Conservation (phyloP, 2,329 filamentous ascomycete genomes). For the Lasiodiplodia sp. region DNA sequence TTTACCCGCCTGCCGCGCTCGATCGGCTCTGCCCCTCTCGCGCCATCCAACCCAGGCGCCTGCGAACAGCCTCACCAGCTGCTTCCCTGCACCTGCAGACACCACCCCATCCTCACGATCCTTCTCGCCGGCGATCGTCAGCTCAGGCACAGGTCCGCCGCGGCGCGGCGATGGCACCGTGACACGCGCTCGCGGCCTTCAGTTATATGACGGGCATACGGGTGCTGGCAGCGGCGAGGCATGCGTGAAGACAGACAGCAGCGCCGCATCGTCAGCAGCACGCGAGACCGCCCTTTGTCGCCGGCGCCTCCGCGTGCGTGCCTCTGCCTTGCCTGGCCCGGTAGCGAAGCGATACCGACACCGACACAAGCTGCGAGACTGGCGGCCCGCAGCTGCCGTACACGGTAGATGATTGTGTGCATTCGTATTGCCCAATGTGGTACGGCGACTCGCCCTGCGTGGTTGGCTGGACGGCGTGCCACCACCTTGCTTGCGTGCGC, state of each 20-base stretch:
- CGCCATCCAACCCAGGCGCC: conserved; percentile 12
- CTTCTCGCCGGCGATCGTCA: conserved; percentile 14
- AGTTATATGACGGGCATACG: conserved; percentile 14
- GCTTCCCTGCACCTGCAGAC: conserved; percentile 15
- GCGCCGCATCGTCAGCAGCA: conserved; percentile 19
- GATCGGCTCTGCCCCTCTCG: conserved; percentile 23
- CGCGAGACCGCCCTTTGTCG: conserved; percentile 11
- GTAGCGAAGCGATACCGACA: conserved; percentile 8
- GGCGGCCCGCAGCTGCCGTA: not conserved
- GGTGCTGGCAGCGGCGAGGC: conserved; percentile 1
- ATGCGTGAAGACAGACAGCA: conserved; percentile 9
- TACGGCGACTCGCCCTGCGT: conserved; percentile 23
- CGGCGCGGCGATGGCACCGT: conserved; percentile 4
- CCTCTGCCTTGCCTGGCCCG: conserved; percentile 10
- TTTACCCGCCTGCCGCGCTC: conserved; percentile 23
- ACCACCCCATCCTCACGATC: conserved; percentile 9
- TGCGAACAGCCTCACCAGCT: conserved; percentile 13
- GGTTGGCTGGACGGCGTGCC: conserved; percentile 16
- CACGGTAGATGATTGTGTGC: conserved; percentile 24
- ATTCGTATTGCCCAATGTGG: conserved; percentile 21
- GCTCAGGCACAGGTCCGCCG: conserved; percentile 4
- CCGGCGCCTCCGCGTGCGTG: conserved; percentile 24
- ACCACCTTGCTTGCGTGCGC: conserved; percentile 24
- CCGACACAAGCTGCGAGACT: conserved; percentile 6
- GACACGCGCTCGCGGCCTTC: conserved; percentile 3